A percentile compares a stretch with the other conserved stretches of the same genome.
Conservation (phyloP, 345 rosid genomes). For the Eucalyptus erythrocorys region DNA sequence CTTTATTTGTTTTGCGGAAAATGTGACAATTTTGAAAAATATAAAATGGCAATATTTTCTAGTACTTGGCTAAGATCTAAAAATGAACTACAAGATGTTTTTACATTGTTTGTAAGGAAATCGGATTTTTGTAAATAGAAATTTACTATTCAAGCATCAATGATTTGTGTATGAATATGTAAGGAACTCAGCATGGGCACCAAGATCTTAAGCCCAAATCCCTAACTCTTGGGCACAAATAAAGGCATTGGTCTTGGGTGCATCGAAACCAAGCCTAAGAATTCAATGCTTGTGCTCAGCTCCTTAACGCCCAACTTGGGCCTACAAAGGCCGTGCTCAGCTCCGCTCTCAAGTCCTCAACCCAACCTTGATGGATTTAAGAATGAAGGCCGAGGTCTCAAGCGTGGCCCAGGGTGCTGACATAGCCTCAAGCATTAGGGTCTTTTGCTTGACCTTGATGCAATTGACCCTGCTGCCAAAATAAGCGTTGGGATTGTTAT, state of each 20-base stretch:
- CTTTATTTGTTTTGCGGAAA: no score
- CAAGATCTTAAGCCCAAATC: background rate
- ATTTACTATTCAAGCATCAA: background rate
- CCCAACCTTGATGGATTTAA: background rate
- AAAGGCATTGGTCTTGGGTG: background rate
- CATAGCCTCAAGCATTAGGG: background rate
- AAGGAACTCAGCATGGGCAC: background rate
- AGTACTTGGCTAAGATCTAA: no score
- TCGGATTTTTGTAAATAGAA: background rate
- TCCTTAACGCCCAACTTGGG: background rate
- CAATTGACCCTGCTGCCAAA: background rate
- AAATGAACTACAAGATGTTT: background rate
- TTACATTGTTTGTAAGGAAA: background rate
- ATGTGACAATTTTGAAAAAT: no score
- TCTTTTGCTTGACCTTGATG: background rate
- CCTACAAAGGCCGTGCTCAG: background rate
- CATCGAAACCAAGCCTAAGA: background rate
- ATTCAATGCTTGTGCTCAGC: background rate
- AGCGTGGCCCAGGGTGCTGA: fast-evolving
- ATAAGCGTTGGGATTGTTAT: background rate
- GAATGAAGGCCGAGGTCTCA: background rate
- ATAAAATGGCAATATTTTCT: no score
- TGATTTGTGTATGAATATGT: background rate
- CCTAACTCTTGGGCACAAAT: background rate
- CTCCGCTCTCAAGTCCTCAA: background rate